Base-by-base conservation (phyloP, 2,329 filamentous ascomycete species). In the Verticillium isaacii region DNA sequence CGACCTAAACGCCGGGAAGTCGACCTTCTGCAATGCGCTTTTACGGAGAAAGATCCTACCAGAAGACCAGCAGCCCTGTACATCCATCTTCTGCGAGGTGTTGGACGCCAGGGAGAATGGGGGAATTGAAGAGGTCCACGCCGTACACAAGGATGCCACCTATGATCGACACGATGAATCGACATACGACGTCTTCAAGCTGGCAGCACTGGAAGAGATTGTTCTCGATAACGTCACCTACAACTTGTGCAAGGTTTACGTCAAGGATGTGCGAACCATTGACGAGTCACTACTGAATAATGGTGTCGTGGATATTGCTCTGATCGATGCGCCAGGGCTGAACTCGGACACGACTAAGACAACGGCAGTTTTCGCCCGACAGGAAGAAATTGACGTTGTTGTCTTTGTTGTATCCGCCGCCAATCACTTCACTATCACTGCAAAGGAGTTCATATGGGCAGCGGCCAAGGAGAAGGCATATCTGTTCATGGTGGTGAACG, bases 311-410 rank as follows among this genome's bases (percentile, higher is more conserved):
- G 95, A 99, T 71, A 99, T 99, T 73, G 93, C 95, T 1, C 83
- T 99, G 60, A 99, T 99, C 67, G 95, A 99, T 75, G 95, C 95
- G 0, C 95, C 95, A 1, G 95, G 95, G 34, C 82, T 99, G 60
- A 99, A 99, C 76, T 92, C 91, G 25, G 94, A 99, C 73, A 98
- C 94, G 1, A 88, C 97, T 56, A 96, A 98, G 78, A 99, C 95
- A 0, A 99, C 95, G 1, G 95, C 95, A 23, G 91, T 99, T 7
- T 99, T 99, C 74, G 95, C 95, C 29, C 85, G 95, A 62, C 95
- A 99, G 72, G 95, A 99, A 74, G 95, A 99, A 76, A 99, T 99
- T 66, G 95, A 99, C 69, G 95, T 99, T 0, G 95, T 99, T 1
- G 93, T 99, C 0, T 99, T 99, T 69, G 95, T 99, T 37, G 95